Percentiles rank a stretch among this genome's conserved stretches.
Evolutionary conservation across 352 stramenopile species (phyloP).

Genomic region (Saprolegnia parasitica): DNA sequence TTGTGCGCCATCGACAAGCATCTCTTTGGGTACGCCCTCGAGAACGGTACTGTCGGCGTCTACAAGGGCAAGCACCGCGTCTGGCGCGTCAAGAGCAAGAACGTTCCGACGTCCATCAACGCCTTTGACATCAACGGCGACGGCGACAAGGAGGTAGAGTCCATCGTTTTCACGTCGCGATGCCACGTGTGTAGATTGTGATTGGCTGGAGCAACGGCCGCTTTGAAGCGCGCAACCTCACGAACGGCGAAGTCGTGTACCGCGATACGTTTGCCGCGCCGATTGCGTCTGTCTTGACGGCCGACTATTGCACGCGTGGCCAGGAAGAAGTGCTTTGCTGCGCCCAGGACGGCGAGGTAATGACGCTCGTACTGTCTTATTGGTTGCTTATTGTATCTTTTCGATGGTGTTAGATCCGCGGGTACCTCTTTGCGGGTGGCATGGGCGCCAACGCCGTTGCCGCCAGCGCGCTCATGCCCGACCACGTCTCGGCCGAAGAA

Average conservation of each 20-base stretch:
- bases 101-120: slow-evolving; percentile 69
- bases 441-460: slow-evolving; percentile 45
- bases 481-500: slow-evolving; percentile 35
- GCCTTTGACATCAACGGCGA: slow-evolving; percentile 89
- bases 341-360: slow-evolving; percentile 65
- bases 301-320: slow-evolving; percentile 87
- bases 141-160: slow-evolving; percentile 71
- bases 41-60: slow-evolving; percentile 91
- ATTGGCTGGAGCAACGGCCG: slow-evolving; percentile 90
- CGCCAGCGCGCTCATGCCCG: slow-evolving; percentile 28
- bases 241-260: slow-evolving; percentile 82
- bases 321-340: slow-evolving; percentile 87
- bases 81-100: slow-evolving; percentile 91
- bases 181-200: slow-evolving; percentile 40
- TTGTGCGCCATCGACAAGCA: slow-evolving; percentile 68
- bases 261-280: slow-evolving; percentile 67
- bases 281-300: slow-evolving; percentile 62
- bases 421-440: slow-evolving; percentile 38
- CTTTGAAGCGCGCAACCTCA: slow-evolving; percentile 62
- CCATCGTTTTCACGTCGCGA: not conserved
- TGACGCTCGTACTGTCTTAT: too few relatives aligned
- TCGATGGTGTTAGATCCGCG: slow-evolving; percentile 38
- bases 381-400: not conserved
- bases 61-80: slow-evolving; percentile 83
- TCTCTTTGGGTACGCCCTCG: slow-evolving; percentile 82